phyloP scores from a whole-genome alignment of 257 asterid species.

The Penstemon newberryi region DNA sequence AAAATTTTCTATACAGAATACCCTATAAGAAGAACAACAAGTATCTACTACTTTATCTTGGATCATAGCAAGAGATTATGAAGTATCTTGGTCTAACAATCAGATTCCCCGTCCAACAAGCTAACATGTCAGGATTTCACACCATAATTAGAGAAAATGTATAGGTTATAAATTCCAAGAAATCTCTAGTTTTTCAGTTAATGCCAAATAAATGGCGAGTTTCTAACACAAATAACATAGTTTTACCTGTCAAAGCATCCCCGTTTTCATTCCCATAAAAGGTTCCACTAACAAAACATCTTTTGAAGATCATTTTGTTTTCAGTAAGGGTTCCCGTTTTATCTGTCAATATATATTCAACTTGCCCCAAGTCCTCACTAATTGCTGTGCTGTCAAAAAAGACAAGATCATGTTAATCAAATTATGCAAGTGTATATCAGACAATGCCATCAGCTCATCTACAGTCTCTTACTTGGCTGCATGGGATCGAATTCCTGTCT shows the following conservation, averaged over 20 bases:
- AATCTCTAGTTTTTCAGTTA: constrained; percentile 4
- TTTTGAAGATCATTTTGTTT: constrained; percentile 89
- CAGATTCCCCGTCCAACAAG: neutral
- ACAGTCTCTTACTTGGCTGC: constrained; percentile 78
- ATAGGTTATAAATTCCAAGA: neutral
- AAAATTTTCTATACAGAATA: neutral
- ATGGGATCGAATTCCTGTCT: constrained; percentile 72
- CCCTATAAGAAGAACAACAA: neutral
- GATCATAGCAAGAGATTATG: constrained; percentile 8
- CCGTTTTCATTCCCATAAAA: constrained; percentile 84
- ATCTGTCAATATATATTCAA: constrained; percentile 96
- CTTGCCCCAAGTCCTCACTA: constrained; percentile 99
- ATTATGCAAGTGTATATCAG: constrained; percentile 17
- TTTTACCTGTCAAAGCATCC: constrained; percentile 77
- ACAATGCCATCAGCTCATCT: constrained; percentile 26
- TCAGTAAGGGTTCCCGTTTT: constrained; percentile 99
- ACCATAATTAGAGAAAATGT: neutral
- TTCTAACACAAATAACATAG: neutral
- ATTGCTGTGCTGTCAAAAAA: constrained; percentile 91
- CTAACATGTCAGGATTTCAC: constrained; percentile 6
- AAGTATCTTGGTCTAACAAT: neutral
- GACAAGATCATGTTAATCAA: constrained; percentile 31
- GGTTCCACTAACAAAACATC: constrained; percentile 84
- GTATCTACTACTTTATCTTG: neutral
- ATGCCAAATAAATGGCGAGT: neutral